Base-by-base conservation (phyloP, 2,329 filamentous ascomycete genomes). In the Fusarium lyarnte region DNA sequence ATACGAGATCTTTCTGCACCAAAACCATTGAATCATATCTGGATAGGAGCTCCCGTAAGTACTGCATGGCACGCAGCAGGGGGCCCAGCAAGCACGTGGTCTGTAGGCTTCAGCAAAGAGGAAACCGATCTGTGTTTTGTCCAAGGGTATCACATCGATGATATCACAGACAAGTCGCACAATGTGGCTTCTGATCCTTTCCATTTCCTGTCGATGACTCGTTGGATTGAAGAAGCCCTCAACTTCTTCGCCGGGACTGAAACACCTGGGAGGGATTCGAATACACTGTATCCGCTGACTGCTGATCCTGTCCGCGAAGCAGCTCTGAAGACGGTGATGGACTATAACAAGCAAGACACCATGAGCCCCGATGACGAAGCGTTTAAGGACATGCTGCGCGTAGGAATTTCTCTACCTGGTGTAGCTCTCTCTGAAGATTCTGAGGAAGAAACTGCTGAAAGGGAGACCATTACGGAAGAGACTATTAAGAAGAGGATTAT, bases 1-100 rank as follows among this genome's bases (percentile, higher is more conserved):
- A 19, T 69, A 14, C n/a, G 58, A 6, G 58, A 69, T 41, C 19
- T 69, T 3, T 16, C 66, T 17, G 16, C 23, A 12, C 41, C n/a
- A 0, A 46, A 31, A 25, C 46, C 51, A 2, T 8, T 57, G 13
- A 35, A 38, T 6, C 38, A 36, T 17, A 4, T 69, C 4, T 69
- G 58, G 64, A 8, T 21, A 0, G 43, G 14, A 12, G 25, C 9
- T 12, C 52, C 64, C 1, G 0, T 23, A 0, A 3, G 8, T 14
- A 57, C 46, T 10, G 36, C 47, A 2, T 49, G 45, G 19, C 58
- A 69, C 5, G 25, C 23, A 13, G 27, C 66, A 5, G 64, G 66
- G 1, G 64, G 66, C 1, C 5, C 7, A 3, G 6, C n/a, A 0
- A 11, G 5, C 7, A 51, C 38, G 4, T 69, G 64, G 66, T 69